These are phyloP conservation scores for Sphaerostilbella broomeana DNA, from an alignment of 2,329 filamentous ascomycete genomes.

Conservation along the genomic window DNA sequence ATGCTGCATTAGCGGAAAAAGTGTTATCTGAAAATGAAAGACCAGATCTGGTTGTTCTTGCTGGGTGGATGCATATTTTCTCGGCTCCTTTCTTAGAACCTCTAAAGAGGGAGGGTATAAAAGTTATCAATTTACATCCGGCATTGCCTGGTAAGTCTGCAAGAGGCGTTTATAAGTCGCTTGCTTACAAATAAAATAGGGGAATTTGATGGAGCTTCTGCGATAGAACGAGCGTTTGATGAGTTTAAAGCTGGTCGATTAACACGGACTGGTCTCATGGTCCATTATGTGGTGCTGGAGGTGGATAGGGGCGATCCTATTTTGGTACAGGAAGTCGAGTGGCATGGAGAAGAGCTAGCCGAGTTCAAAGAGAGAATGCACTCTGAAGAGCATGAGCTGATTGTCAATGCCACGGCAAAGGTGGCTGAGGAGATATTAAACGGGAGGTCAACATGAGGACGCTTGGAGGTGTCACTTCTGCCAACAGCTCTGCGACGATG, in stretches of 20 bases:
- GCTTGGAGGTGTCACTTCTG: no score
- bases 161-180: no score
- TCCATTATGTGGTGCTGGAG: constrained; percentile 67
- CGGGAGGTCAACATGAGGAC: not conserved
- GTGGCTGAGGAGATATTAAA: constrained; percentile 35
- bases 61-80: constrained; percentile 85
- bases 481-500: no score
- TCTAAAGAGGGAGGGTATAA: constrained; percentile 53
- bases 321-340: constrained; percentile 60
- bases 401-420: constrained; percentile 64
- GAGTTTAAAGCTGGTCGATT: constrained; percentile 61
- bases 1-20: constrained; percentile 63
- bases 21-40: constrained; percentile 49
- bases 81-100: constrained; percentile 63
- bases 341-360: constrained; percentile 56
- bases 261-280: constrained; percentile 77
- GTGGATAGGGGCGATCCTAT: constrained; percentile 13
- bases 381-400: constrained; percentile 65
- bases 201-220: constrained; percentile 68
- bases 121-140: constrained; percentile 79
- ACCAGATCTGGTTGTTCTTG: constrained; percentile 72
- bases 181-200: constrained; percentile 34
- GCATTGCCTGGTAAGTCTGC: constrained; percentile 37
- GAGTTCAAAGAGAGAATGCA: constrained; percentile 69
- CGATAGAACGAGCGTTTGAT: constrained; percentile 70